Conservation (phyloP, 495 filamentous ascomycete species). For the Lichenothelia convexa region DNA sequence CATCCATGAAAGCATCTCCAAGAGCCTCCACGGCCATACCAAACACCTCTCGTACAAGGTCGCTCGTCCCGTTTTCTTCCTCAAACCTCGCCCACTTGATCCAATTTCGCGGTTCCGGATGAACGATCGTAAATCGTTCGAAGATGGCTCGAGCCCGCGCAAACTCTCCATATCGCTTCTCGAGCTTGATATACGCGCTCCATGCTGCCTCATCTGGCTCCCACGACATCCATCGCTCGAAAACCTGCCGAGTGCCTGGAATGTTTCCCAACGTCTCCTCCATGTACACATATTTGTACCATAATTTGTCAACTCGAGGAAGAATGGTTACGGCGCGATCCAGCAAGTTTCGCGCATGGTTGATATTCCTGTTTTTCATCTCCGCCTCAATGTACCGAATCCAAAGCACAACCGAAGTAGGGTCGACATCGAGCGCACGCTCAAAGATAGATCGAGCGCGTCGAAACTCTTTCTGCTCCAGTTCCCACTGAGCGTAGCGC, state of each 20-base stretch:
- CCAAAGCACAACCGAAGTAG: constrained; percentile 65
- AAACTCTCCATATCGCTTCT: constrained; percentile 86
- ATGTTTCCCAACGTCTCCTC: constrained; percentile 93
- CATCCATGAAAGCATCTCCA: constrained; percentile 92
- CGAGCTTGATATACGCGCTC: constrained; percentile 88
- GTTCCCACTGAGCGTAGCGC: constrained; percentile 91
- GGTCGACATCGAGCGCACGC: constrained; percentile 78
- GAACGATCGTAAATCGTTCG: constrained; percentile 77
- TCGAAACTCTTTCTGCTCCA: constrained; percentile 97
- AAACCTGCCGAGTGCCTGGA: constrained; percentile 80
- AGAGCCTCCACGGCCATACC: constrained; percentile 75
- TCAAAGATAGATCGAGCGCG: constrained; percentile 93
- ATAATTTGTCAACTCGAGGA: constrained; percentile 81
- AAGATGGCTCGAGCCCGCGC: constrained; percentile 72
- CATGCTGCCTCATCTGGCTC: constrained; percentile 91
- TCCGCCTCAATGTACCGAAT: constrained; percentile 90
- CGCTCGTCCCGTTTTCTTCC: constrained; percentile 81
- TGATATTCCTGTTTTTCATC: constrained; percentile 94
- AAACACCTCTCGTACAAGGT: constrained; percentile 83
- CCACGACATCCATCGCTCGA: constrained; percentile 98
- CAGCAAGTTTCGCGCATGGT: constrained; percentile 85
- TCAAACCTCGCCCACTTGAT: constrained; percentile 98
- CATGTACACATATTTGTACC: constrained; percentile 99
- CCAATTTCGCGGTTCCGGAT: constrained; percentile 92
- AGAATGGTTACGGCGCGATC: constrained; percentile 89